These are phyloP conservation scores for Zancudomyces culisetae DNA, from an alignment of 371 early-diverging fungal species.

Conservation along the genomic window DNA sequence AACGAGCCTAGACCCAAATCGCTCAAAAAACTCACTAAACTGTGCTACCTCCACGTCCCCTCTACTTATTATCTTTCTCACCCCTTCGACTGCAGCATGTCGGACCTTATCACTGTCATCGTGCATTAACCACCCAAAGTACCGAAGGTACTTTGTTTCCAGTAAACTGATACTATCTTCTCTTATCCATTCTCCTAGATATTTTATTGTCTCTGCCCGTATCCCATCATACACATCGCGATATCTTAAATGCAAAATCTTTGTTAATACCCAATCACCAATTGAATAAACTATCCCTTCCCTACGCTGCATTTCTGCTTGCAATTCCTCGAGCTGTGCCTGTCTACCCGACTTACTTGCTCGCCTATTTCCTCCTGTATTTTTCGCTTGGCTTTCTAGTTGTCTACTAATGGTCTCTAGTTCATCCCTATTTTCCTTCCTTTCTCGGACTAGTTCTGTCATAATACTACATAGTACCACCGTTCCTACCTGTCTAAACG, in stretches of 20 bases:
- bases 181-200: slow-evolving; percentile 57
- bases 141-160: slow-evolving; percentile 50
- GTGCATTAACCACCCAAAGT: slow-evolving; percentile 70
- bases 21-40: slow-evolving; percentile 44
- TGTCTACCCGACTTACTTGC: slow-evolving; percentile 11
- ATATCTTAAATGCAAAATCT: slow-evolving; percentile 69
- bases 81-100: slow-evolving; percentile 14
- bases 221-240: slow-evolving; percentile 75
- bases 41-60: slow-evolving; percentile 19
- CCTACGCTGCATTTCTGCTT: slow-evolving; percentile 18
- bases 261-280: slow-evolving; percentile 39
- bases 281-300: slow-evolving; percentile 25
- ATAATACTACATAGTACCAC: slow-evolving; percentile 37
- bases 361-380: slow-evolving; percentile 1
- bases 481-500: slow-evolving; percentile 80
- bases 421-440: slow-evolving; percentile 33
- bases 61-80: slow-evolving; percentile 12
- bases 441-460: slow-evolving; percentile 38
- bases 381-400: slow-evolving; percentile 24
- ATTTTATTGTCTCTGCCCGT: slow-evolving; percentile 61
- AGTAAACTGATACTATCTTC: slow-evolving; percentile 47
- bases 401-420: slow-evolving; percentile 45
- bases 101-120: slow-evolving; percentile 40
- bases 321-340: slow-evolving; percentile 25
- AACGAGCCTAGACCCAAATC: slow-evolving; percentile 52